phyloP scores from a whole-genome alignment of 139 green algal species.

The Diplosphaera chodatii region DNA sequence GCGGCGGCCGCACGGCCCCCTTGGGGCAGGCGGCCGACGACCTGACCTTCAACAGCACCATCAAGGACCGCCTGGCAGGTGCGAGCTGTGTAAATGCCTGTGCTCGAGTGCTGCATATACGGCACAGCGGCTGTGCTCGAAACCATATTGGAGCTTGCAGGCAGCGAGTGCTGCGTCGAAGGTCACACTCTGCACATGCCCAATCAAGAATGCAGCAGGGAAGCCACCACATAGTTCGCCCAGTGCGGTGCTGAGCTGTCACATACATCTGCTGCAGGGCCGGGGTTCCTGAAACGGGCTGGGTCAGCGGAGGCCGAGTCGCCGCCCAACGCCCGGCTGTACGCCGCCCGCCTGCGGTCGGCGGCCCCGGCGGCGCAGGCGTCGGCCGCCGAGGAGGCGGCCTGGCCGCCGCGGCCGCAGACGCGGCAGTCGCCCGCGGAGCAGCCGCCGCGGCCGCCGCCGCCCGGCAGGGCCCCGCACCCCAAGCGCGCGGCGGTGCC shows the following conservation, averaged over 20 bases:
- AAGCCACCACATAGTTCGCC: too few species aligned
- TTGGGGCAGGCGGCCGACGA: background rate
- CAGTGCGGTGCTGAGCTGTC: too few species aligned
- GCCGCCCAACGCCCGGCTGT: constrained; percentile 9
- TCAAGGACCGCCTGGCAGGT: background rate
- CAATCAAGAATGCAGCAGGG: too few species aligned
- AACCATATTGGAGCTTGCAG: background rate
- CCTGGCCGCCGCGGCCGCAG: background rate
- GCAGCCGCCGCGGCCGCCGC: background rate
- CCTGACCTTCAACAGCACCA: background rate
- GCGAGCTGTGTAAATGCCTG: too few species aligned
- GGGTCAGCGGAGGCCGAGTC: constrained; percentile 16
- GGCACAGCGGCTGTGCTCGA: background rate
- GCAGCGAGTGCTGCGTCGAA: background rate
- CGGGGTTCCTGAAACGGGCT: background rate
- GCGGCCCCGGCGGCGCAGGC: background rate
- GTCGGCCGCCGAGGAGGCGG: background rate
- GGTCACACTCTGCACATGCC: background rate
- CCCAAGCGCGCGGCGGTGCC: constrained; percentile 3
- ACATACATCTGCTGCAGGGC: too few species aligned
- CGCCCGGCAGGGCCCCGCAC: background rate
- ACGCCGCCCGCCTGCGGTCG: constrained; percentile 9
- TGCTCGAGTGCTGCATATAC: too few species aligned
- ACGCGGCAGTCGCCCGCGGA: background rate
- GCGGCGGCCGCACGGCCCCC: too few species aligned